phyloP scores from a whole-genome alignment of 2,329 filamentous ascomycete species.

The Colletotrichum aenigma region DNA sequence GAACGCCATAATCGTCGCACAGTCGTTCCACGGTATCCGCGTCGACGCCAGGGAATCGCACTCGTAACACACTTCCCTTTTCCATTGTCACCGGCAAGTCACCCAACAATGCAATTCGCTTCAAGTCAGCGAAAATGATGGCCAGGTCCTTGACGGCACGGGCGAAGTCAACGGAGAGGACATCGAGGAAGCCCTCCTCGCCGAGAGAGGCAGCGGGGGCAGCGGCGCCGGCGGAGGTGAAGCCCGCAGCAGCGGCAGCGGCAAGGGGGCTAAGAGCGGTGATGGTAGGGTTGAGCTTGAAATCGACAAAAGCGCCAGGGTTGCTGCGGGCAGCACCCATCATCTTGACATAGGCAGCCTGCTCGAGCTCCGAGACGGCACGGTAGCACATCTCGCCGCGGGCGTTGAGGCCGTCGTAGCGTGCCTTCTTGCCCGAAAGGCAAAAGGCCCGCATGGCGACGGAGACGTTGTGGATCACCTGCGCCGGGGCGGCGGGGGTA shows the following conservation, averaged over 20 bases:
- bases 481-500: constrained; percentile 80
- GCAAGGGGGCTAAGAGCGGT: constrained; percentile 81
- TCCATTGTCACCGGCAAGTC: constrained; percentile 83
- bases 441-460: constrained; percentile 91
- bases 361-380: constrained; percentile 74
- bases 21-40: constrained; percentile 79
- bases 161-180: constrained; percentile 87
- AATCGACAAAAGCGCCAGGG: constrained; percentile 87
- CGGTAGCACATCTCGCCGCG: constrained; percentile 82
- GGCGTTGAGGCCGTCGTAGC: constrained; percentile 78
- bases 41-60: constrained; percentile 92
- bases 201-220: constrained; percentile 67
- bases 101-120: constrained; percentile 75
- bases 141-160: constrained; percentile 85
- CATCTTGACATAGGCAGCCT: constrained; percentile 74
- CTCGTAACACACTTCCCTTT: constrained; percentile 66
- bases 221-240: constrained; percentile 50
- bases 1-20: constrained; percentile 86
- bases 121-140: constrained; percentile 79
- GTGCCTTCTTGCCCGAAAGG: constrained; percentile 86
- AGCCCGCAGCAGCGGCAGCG: constrained; percentile 52
- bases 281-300: constrained; percentile 85
- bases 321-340: constrained; percentile 56
- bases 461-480: constrained; percentile 95
- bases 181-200: constrained; percentile 81